A percentile compares a stretch with the other conserved stretches of the same genome.
These are phyloP conservation scores for Syzygium aromaticum DNA, from an alignment of 345 rosid genomes.

Conservation along the genomic window DNA sequence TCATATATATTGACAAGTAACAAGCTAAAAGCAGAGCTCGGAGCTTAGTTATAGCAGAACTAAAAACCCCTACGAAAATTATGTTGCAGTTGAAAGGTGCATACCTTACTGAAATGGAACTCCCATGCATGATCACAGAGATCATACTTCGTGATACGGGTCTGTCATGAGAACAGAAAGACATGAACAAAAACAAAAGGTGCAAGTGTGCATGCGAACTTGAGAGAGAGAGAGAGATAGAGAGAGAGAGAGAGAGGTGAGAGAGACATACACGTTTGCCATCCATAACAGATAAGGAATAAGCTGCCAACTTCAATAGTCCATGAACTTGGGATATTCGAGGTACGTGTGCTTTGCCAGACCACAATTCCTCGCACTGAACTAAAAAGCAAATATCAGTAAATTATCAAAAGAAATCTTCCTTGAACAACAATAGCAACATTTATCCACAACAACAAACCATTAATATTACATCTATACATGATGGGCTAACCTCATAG, in stretches of 20 bases:
- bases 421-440: background rate
- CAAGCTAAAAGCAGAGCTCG: background rate
- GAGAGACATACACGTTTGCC: conserved; percentile 36
- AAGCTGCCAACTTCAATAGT: conserved; percentile 43
- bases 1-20: background rate
- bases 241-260: conserved; percentile 2
- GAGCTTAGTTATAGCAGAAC: background rate
- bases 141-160: conserved; percentile 44
- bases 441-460: background rate
- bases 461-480: background rate
- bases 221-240: background rate
- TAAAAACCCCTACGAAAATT: background rate
- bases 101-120: conserved; percentile 46
- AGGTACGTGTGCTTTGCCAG: conserved; percentile 54
- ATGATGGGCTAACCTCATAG: background rate
- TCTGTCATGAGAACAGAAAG: conserved; percentile 19
- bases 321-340: conserved; percentile 37
- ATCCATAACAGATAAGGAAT: conserved; percentile 45
- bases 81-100: background rate
- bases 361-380: conserved; percentile 47
- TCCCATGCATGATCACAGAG: conserved; percentile 59
- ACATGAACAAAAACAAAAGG: background rate
- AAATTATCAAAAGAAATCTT: background rate
- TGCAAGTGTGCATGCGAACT: background rate
- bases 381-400: background rate